Base-by-base conservation (phyloP, 495 filamentous ascomycete genomes). In the Talaromyces thailandensis region DNA sequence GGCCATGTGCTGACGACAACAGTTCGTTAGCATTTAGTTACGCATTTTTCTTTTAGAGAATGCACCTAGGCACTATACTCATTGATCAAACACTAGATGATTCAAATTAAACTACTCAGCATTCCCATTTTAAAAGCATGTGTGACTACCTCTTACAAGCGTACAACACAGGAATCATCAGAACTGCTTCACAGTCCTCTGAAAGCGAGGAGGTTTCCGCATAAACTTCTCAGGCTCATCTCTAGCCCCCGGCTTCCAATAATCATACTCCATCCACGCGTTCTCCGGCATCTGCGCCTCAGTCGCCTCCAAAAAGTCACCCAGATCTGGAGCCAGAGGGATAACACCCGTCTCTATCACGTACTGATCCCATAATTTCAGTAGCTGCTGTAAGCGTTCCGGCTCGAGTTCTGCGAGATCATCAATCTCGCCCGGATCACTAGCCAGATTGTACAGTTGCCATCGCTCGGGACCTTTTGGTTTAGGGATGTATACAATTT, bases 251-350 rank as follows among this genome's bases (percentile, higher is more conserved):
- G 80, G 75, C 63, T 86, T 84, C 84, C 84, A 87, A 55, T 87
- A 87, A 71, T 86, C 83, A 70, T 83, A 87, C 76, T 86, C 83
- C 76, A 87, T 87, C 84, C 84, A 87, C 5, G 78, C 82, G 71
- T 85, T 82, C 68, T 87, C 84, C 1, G 78, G 78, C 84, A 87
- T 87, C 76, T 87, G 84, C 51, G 80, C 82, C 73, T 87, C 84
- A 61, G 79, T 85, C 2, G 82, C 83, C 57, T 81, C 81, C 23
- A 86, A 24, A 53, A 79, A 79, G 2, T 40, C 35, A 4, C 35
- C 35, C 35, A 40, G 35, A 16, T 40, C 35, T 4, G 35, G 35
- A 16, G 35, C 35, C 12, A 40, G 35, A 40, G 35, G 35, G 35
- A 40, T 40, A 14, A 40, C 35, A 16, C 35, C 35, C 14, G 35